phyloP scores from a whole-genome alignment of 352 stramenopile species.

The Aphanomyces euteiches region DNA sequence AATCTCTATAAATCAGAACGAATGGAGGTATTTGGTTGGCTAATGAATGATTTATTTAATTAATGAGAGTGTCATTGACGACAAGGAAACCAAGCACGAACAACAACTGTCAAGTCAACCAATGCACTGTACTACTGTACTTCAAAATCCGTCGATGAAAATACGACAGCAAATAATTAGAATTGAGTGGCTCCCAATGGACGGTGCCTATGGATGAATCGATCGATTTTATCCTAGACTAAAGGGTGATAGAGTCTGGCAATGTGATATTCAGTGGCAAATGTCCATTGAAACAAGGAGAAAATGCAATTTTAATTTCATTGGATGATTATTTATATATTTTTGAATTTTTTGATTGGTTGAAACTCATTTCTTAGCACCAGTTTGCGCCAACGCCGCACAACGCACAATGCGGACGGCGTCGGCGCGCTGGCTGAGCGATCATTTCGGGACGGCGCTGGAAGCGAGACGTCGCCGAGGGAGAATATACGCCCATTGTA shows the following conservation, averaged over 20 bases:
- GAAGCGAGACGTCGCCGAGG: background rate
- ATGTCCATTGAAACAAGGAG: no score
- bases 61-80: background rate
- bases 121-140: no score
- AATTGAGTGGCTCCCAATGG: no score
- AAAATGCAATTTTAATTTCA: no score
- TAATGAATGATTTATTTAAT: slow-evolving; percentile 4
- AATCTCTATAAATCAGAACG: background rate
- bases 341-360: slow-evolving; percentile 5
- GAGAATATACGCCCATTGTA: background rate
- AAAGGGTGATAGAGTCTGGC: no score
- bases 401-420: background rate
- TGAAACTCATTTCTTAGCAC: background rate
- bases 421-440: background rate
- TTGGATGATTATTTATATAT: background rate
- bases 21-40: background rate
- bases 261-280: no score
- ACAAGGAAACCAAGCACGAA: no score
- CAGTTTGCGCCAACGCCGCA: background rate
- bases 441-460: background rate
- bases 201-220: no score
- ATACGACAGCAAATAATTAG: no score
- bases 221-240: no score
- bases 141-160: no score
- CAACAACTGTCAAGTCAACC: no score